These are phyloP conservation scores for Pythium insidiosum DNA, from an alignment of 352 stramenopile genomes.

Conservation along the genomic window DNA sequence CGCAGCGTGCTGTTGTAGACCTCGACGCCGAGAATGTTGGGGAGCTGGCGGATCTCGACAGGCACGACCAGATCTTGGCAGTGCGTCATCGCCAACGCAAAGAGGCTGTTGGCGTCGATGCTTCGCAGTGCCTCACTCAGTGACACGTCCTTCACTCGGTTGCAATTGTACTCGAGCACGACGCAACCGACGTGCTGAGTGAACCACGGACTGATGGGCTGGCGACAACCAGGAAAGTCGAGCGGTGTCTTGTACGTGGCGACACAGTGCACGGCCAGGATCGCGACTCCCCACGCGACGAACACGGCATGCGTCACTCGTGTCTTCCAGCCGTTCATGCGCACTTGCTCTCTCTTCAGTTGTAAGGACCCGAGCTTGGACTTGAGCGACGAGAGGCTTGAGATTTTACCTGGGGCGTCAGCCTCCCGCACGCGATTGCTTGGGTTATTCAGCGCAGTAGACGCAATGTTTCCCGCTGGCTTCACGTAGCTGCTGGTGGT, in stretches of 20 bases:
- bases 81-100: constrained; percentile 13
- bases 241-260: neutral
- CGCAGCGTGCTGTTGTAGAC: constrained; percentile 18
- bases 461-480: neutral
- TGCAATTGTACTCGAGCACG: constrained; percentile 16
- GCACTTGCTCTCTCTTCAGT: neutral
- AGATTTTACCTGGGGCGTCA: too few relatives aligned
- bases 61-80: constrained; percentile 12
- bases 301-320: neutral
- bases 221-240: constrained; percentile 2
- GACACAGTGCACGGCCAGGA: constrained; percentile 3
- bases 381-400: too few relatives aligned
- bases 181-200: constrained; percentile 8
- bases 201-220: constrained; percentile 17
- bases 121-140: neutral
- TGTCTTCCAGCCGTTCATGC: constrained; percentile 1
- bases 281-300: neutral
- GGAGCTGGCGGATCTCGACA: constrained; percentile 1
- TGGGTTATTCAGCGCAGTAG: neutral
- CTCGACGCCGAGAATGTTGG: constrained; percentile 9
- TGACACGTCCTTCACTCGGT: neutral
- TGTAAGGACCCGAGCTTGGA: too few relatives aligned
- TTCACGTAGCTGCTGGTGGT: too few relatives aligned
- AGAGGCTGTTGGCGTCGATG: constrained; percentile 7
- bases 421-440: neutral